A percentile compares a stretch with the other conserved stretches of the same genome.
These are phyloP conservation scores for Xanthoconium stramineum DNA, from an alignment of 768 basidiomycete species.

Conservation along the genomic window DNA sequence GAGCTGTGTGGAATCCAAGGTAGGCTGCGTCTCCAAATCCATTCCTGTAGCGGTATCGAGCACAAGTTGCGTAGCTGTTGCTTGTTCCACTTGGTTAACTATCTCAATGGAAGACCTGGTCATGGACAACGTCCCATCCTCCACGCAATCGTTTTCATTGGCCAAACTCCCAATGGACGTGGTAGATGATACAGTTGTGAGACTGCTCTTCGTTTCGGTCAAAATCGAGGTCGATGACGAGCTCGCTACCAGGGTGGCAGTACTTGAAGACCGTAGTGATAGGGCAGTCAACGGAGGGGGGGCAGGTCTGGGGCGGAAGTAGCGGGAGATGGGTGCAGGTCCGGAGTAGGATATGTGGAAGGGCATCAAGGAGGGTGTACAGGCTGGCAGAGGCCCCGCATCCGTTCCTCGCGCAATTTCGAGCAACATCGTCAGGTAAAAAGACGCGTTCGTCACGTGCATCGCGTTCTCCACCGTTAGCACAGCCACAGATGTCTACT, in stretches of 20 bases:
- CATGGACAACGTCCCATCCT: not conserved
- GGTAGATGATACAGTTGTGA: constrained; percentile 4
- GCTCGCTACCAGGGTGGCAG: constrained; percentile 11
- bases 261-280: constrained; percentile 9
- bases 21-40: constrained; percentile 15
- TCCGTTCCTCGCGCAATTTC: constrained; percentile 20
- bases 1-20: not conserved
- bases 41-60: not conserved
- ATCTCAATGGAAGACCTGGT: not conserved
- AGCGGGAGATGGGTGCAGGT: constrained; percentile 69
- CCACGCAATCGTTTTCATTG: not conserved
- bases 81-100: not conserved
- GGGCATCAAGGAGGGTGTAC: constrained; percentile 74
- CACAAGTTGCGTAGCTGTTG: not conserved
- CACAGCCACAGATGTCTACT: not conserved
- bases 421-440: constrained; percentile 5
- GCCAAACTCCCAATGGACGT: not conserved
- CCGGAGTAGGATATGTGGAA: constrained; percentile 75
- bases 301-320: constrained; percentile 54
- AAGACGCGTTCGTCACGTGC: constrained; percentile 7
- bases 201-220: constrained; percentile 3
- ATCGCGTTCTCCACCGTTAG: not conserved
- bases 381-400: constrained; percentile 29
- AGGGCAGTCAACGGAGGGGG: constrained; percentile 15
- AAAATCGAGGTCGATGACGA: constrained; percentile 5